Percentiles rank a stretch among this genome's conserved stretches.
phyloP scores from a whole-genome alignment of 1,284 basidiomycete genomes.

The Austropuccinia psidii region DNA sequence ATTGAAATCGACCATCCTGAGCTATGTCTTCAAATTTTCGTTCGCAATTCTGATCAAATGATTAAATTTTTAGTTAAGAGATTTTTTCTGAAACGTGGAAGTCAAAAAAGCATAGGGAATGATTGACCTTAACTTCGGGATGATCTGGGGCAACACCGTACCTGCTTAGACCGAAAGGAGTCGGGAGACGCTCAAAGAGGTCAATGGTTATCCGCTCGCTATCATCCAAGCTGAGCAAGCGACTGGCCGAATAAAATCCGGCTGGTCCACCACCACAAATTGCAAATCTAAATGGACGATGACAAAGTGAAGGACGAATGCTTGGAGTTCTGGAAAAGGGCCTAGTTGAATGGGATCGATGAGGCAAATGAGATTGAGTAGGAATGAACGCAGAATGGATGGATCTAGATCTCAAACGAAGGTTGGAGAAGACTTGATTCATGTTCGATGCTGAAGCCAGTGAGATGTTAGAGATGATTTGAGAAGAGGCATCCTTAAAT shows the following conservation, averaged over 20 bases:
- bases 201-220: constrained; percentile 58
- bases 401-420: too few relatives aligned
- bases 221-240: constrained; percentile 59
- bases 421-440: not conserved
- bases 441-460: too few relatives aligned
- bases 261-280: constrained; percentile 85
- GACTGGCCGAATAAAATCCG: constrained; percentile 84
- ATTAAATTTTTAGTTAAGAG: not conserved
- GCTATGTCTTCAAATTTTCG: constrained; percentile 76
- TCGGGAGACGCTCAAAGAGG: constrained; percentile 85
- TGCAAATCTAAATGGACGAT: constrained; percentile 57
- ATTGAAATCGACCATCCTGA: constrained; percentile 65
- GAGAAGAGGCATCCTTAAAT: too few relatives aligned
- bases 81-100: not conserved
- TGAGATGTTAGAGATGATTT: too few relatives aligned
- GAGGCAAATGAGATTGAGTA: too few relatives aligned
- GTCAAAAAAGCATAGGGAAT: not conserved
- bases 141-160: constrained; percentile 99
- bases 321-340: not conserved
- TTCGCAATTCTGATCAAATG: constrained; percentile 70
- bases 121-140: constrained; percentile 83
- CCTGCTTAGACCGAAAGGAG: constrained; percentile 86
- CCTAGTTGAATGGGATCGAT: too few relatives aligned
- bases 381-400: too few relatives aligned
- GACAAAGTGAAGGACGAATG: constrained; percentile 7